Percentiles rank a stretch among this genome's conserved stretches.
Conservation (phyloP, 1,284 basidiomycete species). For the Pseudozyma sp. region DNA sequence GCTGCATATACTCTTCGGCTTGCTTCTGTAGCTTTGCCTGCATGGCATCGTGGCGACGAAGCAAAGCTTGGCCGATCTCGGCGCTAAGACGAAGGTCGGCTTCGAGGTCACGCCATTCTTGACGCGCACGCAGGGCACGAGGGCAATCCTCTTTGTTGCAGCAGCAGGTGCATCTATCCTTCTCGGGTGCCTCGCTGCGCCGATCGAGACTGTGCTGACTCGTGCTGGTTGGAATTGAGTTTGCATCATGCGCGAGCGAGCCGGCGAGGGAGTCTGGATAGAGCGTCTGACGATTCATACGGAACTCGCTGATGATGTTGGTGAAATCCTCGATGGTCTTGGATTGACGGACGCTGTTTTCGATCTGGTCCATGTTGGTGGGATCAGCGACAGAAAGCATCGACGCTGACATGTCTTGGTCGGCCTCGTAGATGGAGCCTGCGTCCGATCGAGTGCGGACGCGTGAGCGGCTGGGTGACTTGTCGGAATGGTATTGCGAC, state of each 20-base stretch:
- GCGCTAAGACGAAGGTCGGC: slow-evolving; percentile 66
- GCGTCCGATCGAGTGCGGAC: slow-evolving; percentile 30
- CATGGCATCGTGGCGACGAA: slow-evolving; percentile 87
- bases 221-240: slow-evolving; percentile 14
- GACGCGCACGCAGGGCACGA: slow-evolving; percentile 52
- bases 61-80: slow-evolving; percentile 91
- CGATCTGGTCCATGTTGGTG: slow-evolving; percentile 46
- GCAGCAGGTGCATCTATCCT: slow-evolving; percentile 54
- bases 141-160: slow-evolving; percentile 60
- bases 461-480: slow-evolving; percentile 32
- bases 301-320: slow-evolving; percentile 61
- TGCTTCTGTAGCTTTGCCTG: slow-evolving; percentile 73
- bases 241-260: slow-evolving; percentile 6
- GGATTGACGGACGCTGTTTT: slow-evolving; percentile 55
- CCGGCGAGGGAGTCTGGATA: slow-evolving; percentile 40
- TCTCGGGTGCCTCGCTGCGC: slow-evolving; percentile 31
- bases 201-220: slow-evolving; percentile 40
- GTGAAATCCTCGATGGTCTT: slow-evolving; percentile 65
- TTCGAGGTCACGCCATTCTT: slow-evolving; percentile 65
- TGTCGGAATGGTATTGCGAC: slow-evolving; percentile 3
- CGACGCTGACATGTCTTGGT: slow-evolving; percentile 30
- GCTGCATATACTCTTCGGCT: slow-evolving; percentile 64
- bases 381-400: slow-evolving; percentile 48
- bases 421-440: slow-evolving; percentile 31
- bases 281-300: slow-evolving; percentile 51